Base-by-base conservation (phyloP, 345 rosid species). In the Citrus medica region DNA sequence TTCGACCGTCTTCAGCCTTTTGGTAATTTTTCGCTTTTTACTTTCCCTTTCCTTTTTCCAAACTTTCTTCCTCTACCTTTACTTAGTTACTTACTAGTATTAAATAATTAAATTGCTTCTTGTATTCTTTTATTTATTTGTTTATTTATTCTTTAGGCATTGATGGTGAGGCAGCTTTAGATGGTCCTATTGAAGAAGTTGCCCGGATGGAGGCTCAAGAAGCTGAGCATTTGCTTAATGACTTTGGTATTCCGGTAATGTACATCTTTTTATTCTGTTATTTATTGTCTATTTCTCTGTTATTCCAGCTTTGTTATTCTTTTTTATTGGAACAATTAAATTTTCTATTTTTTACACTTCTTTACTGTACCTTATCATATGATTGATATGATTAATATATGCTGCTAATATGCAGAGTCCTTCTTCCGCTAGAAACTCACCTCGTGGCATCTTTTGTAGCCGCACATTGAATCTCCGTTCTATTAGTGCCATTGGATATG, bases 401-500 rank as follows among this genome's bases (percentile, higher is more conserved):
- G 60, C 25, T 80, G 55, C 61, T 77, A 28, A 68, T 64, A 17
- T 86, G 85, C 86, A 95, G 97, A 91, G 93, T 87, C 98, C 98
- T 76, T 85, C 85, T 80, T 87, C 93, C 6, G 90, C 89, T 0
- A 94, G 93, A 85, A 85, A 87, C 82, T 93, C 98, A 63, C 88
- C 98, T 79, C 92, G 94, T 32, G 99, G 99, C 73, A 92, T 95
- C 77, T 95, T 95, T 80, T 95, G 99, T 84, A 95, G 88, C 80
- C 95, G 99, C 69, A 95, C 98, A 21, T 79, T 95, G 87, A 93
- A 95, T 85, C 92, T 95, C 30, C 91, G 98, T 71, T 95, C 99
- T 66, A 93, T 95, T 71, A 93, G 97, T 87, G 97, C 90, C 30
- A 95, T 95, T 82, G 99, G 99, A 79, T 95, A 95, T 78, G 99